Evolutionary conservation across 345 rosid genomes (phyloP).

Genomic region (Firmiana major): DNA sequence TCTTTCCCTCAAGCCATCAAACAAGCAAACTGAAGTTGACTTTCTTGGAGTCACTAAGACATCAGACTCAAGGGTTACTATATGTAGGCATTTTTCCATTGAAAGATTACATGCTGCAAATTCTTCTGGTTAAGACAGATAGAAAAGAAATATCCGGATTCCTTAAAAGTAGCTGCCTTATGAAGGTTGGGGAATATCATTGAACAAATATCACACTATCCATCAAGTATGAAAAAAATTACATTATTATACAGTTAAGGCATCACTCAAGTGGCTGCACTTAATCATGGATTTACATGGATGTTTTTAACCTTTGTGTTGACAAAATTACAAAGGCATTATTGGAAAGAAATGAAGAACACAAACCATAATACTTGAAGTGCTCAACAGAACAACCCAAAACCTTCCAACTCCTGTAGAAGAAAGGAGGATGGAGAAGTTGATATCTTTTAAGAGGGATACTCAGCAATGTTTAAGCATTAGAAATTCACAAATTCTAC

Average conservation of each 20-base stretch:
- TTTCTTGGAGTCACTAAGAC: constrained; percentile 5
- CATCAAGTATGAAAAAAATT: not conserved
- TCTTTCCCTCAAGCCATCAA: constrained; percentile 4
- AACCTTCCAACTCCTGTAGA: not conserved
- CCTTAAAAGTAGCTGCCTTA: not conserved
- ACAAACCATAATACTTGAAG: not conserved
- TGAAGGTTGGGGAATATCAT: constrained; percentile 3
- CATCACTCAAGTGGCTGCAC: not conserved
- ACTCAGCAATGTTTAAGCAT: constrained; percentile 3
- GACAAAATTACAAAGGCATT: constrained; percentile 1
- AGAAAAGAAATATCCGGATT: not conserved
- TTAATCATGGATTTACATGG: not conserved
- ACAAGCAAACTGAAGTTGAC: not conserved
- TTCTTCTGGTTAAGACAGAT: not conserved
- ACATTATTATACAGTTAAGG: not conserved
- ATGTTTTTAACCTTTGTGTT: not conserved
- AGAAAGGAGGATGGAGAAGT: not conserved
- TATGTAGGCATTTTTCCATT: not conserved
- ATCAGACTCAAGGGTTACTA: not conserved
- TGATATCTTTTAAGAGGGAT: not conserved
- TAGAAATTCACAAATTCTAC: not conserved
- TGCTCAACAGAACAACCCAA: not conserved
- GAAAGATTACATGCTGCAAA: not conserved
- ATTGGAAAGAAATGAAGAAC: not conserved
- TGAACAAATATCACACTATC: not conserved